Conservation (phyloP, 441 rosid species). For the Brassica hybrid region DNA sequence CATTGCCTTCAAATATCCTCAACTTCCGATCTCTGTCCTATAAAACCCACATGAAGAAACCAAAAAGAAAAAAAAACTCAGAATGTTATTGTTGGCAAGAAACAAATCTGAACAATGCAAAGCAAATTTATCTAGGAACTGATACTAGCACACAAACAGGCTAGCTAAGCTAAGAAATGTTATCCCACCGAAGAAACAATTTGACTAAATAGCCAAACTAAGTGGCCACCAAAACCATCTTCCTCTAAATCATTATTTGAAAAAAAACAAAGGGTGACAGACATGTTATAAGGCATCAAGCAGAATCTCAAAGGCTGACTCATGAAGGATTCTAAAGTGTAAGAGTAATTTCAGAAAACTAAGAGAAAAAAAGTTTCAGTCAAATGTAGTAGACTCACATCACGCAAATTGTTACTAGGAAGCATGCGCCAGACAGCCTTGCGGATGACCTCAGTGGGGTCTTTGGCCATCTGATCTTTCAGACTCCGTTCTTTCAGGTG, state of each 20-base stretch:
- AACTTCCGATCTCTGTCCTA: constrained; percentile 95
- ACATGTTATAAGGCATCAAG: neutral
- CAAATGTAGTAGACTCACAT: constrained; percentile 49
- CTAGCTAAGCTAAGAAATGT: neutral
- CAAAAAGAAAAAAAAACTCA: constrained; percentile 23
- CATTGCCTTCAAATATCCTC: constrained; percentile 82
- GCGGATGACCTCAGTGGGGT: constrained; percentile 97
- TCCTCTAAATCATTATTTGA: neutral
- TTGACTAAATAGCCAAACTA: neutral
- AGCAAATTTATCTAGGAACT: neutral
- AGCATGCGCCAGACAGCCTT: constrained; percentile 98
- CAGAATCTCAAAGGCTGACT: neutral
- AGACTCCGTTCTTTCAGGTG: constrained; percentile 96
- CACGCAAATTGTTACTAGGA: constrained; percentile 95
- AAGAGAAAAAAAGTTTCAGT: neutral
- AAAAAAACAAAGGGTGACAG: neutral
- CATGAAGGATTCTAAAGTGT: neutral
- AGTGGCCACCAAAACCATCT: neutral
- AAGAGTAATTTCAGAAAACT: neutral
- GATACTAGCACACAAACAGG: constrained; percentile 8
- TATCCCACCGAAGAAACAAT: constrained; percentile 5
- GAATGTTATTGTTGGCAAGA: neutral
- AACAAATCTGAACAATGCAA: constrained; percentile 4
- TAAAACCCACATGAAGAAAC: constrained; percentile 20
- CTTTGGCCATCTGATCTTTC: constrained; percentile 93